Evolutionary conservation across 208 protist genomes (phyloP).

Genomic region (Porcisia deanei): DNA sequence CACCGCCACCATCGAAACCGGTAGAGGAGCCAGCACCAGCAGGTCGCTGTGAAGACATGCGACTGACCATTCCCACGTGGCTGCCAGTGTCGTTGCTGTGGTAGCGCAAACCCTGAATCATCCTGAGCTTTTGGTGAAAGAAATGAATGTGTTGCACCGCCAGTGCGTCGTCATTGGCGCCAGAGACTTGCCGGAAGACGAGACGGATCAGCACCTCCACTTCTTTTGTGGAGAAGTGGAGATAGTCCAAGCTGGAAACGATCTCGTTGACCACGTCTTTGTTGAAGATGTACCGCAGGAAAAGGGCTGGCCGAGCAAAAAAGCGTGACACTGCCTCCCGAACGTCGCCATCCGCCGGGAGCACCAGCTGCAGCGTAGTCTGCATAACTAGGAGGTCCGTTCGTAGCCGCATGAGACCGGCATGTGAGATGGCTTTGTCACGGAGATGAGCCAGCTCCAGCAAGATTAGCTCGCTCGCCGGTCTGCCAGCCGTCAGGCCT

Average conservation of each 20-base stretch:
- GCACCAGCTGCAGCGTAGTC: constrained; percentile 69
- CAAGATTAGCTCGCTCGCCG: constrained; percentile 80
- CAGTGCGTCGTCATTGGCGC: constrained; percentile 63
- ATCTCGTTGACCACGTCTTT: constrained; percentile 79
- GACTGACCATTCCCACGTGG: background rate
- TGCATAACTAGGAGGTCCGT: constrained; percentile 80
- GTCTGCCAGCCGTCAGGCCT: constrained; percentile 62
- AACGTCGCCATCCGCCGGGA: constrained; percentile 71
- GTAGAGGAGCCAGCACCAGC: background rate
- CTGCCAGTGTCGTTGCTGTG: background rate
- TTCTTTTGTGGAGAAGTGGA: constrained; percentile 55
- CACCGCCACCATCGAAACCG: background rate
- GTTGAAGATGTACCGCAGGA: constrained; percentile 80
- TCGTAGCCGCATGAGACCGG: constrained; percentile 54
- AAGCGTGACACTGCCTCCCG: constrained; percentile 60
- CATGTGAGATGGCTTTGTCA: constrained; percentile 76
- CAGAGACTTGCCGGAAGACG: constrained; percentile 72
- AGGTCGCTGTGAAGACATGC: background rate
- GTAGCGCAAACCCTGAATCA: constrained; percentile 23
- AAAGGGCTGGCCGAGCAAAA: constrained; percentile 68
- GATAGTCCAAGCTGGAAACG: constrained; percentile 78
- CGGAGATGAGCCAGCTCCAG: constrained; percentile 79
- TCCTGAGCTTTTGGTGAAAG: constrained; percentile 52
- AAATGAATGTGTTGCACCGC: constrained; percentile 53
- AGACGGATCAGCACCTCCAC: constrained; percentile 80